Conservation (phyloP, 306 rosid genomes). For the Fragaria nilgerrensis region DNA sequence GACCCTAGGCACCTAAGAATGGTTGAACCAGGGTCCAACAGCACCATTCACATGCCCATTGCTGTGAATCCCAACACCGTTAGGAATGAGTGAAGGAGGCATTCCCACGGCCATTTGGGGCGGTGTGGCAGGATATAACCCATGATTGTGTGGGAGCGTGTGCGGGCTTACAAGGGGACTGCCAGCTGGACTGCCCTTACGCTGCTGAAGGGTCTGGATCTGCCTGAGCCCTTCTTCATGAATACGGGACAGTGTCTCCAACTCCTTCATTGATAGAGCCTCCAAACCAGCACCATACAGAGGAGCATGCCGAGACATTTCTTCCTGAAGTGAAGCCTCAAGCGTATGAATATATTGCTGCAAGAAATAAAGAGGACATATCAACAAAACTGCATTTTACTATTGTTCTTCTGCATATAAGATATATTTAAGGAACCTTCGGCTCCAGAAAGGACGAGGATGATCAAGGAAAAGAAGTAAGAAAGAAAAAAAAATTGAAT, state of each 20-base stretch:
- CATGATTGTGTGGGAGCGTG: conserved; percentile 66
- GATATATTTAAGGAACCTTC: conserved; percentile 19
- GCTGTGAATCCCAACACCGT: conserved; percentile 82
- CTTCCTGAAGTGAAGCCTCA: conserved; percentile 90
- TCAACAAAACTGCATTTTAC: conserved; percentile 24
- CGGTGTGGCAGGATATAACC: conserved; percentile 63
- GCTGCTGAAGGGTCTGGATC: conserved; percentile 89
- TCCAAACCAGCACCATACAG: conserved; percentile 94
- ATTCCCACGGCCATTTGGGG: conserved; percentile 58
- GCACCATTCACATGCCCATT: conserved; percentile 93
- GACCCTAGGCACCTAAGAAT: conserved; percentile 50
- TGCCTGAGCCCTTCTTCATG: conserved; percentile 98
- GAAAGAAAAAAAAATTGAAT: conserved; percentile 1
- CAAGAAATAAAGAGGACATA: conserved; percentile 30
- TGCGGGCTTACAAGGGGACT: conserved; percentile 84
- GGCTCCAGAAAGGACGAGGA: conserved; percentile 5
- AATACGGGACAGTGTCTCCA: conserved; percentile 83
- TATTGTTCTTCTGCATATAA: not conserved
- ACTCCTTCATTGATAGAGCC: conserved; percentile 88
- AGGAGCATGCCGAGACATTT: conserved; percentile 97
- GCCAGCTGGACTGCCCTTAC: conserved; percentile 69
- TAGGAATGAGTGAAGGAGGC: conserved; percentile 67
- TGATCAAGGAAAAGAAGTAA: conserved; percentile 12
- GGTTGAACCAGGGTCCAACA: conserved; percentile 93
- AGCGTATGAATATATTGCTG: conserved; percentile 97